These are phyloP conservation scores for Gossypium herbaceum DNA, from an alignment of 345 rosid species.

Conservation along the genomic window DNA sequence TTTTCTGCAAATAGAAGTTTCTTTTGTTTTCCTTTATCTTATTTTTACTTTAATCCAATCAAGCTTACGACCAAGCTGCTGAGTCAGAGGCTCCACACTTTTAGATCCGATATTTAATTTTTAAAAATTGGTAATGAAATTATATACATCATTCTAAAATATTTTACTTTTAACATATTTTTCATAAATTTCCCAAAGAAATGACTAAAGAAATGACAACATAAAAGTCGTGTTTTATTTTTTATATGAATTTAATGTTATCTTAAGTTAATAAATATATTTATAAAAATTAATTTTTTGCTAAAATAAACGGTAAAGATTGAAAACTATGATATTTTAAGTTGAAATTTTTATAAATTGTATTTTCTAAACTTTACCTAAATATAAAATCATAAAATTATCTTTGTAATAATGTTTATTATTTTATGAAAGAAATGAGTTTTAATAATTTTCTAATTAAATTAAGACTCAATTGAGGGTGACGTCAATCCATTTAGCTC, in stretches of 20 bases:
- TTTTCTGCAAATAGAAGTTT: not conserved
- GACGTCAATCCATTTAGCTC: accelerated
- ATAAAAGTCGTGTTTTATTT: not conserved
- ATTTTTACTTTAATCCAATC: not conserved
- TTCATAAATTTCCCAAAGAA: not conserved
- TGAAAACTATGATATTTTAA: too few relatives aligned
- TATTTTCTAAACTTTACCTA: too few relatives aligned
- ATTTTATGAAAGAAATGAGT: too few relatives aligned
- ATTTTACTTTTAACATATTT: not conserved
- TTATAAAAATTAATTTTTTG: too few relatives aligned
- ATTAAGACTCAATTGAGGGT: too few relatives aligned
- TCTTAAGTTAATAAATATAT: too few relatives aligned
- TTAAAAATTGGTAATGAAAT: not conserved
- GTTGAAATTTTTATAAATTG: too few relatives aligned
- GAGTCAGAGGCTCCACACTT: not conserved
- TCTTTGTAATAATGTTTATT: too few relatives aligned
- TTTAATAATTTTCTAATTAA: too few relatives aligned
- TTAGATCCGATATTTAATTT: not conserved
- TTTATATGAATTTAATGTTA: too few relatives aligned
- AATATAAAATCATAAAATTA: too few relatives aligned
- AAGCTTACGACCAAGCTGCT: not conserved
- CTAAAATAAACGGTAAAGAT: too few relatives aligned
- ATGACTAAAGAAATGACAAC: not conserved
- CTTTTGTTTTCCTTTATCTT: not conserved
- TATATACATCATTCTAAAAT: not conserved